Conservation (phyloP, 768 basidiomycete species). For the Tricholoma hemisulphureum region DNA sequence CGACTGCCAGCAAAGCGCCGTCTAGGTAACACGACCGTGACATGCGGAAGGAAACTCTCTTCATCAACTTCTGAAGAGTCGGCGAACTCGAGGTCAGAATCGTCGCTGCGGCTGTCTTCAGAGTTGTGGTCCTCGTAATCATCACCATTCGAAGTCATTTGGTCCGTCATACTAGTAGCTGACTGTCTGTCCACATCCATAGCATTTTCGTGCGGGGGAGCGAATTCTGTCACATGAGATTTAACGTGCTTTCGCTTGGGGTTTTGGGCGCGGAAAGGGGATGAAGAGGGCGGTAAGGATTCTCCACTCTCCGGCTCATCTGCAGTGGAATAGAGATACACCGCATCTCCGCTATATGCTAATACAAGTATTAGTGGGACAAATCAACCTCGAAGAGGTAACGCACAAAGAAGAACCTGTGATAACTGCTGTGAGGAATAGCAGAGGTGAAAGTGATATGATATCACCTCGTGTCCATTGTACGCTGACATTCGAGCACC, state of each 20-base stretch:
- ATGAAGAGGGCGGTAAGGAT: conserved; percentile 16
- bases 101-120: conserved; percentile 34
- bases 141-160: background rate
- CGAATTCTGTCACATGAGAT: background rate
- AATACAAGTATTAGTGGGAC: conserved; percentile 6
- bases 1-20: conserved; percentile 64
- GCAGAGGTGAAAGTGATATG: background rate
- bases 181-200: conserved; percentile 27
- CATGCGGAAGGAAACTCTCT: conserved; percentile 28
- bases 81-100: conserved; percentile 23
- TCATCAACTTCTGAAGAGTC: conserved; percentile 26
- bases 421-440: background rate
- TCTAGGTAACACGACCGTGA: conserved; percentile 63
- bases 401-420: conserved; percentile 66
- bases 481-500: conserved; percentile 67
- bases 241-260: conserved; percentile 17
- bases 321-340: conserved; percentile 71
- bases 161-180: background rate
- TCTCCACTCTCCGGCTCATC: conserved; percentile 49
- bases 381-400: background rate
- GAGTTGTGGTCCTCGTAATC: conserved; percentile 22
- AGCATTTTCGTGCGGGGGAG: conserved; percentile 16
- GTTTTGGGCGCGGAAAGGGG: conserved; percentile 32
- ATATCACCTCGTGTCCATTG: conserved; percentile 72
- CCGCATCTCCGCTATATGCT: conserved; percentile 75